Percentiles rank a stretch among this genome's conserved stretches.
These are phyloP conservation scores for Eutrema salsugineum DNA, from an alignment of 441 rosid species.

Conservation along the genomic window DNA sequence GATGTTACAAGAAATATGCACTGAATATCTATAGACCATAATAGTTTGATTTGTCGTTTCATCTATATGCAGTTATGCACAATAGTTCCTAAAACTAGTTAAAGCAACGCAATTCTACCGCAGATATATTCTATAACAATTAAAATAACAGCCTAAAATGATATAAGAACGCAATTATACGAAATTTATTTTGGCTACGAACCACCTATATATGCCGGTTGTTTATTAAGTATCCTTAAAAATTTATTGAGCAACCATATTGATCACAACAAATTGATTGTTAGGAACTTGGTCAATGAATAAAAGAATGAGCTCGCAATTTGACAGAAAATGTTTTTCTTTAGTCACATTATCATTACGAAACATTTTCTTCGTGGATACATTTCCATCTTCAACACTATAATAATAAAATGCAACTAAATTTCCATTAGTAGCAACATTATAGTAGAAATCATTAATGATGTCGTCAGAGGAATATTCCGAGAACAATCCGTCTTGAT, in stretches of 20 bases:
- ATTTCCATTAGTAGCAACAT: background rate
- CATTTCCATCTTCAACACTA: background rate
- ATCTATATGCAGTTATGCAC: too few species aligned
- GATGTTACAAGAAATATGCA: background rate
- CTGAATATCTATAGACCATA: background rate
- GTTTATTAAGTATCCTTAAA: too few species aligned
- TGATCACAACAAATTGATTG: too few species aligned
- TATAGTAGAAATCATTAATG: background rate
- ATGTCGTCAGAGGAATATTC: slow-evolving; percentile 11
- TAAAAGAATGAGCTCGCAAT: background rate
- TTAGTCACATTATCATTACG: background rate
- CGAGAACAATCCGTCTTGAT: background rate
- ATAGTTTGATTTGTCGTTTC: too few species aligned
- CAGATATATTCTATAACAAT: too few species aligned
- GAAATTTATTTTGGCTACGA: background rate
- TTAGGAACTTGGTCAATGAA: background rate
- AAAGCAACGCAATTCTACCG: too few species aligned
- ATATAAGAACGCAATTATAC: background rate
- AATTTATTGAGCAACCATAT: too few species aligned
- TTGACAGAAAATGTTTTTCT: background rate
- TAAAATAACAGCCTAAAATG: background rate
- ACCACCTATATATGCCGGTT: too few species aligned
- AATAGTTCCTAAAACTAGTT: too few species aligned
- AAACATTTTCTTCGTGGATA: background rate
- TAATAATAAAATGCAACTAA: background rate